These are phyloP conservation scores for maize (Zea mays) DNA, from an alignment of 176 grass and related monocot genomes.

Conservation along the genomic window Zm-B73-REFERENCE-NAM-5.0 NC_050098.1:22442001-22442500, in stretches of 20 bases:
- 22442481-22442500: neutral
- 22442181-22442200: conserved; percentile 53
- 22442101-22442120: neutral
- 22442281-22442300: too few species aligned
- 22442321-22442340: neutral
- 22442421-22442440: conserved; percentile 43
- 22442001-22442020: conserved; percentile 63
- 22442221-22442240: conserved; percentile 47
- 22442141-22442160: conserved; percentile 46
- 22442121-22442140: conserved; percentile 36
- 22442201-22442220: conserved; percentile 61
- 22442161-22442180: conserved; percentile 26
- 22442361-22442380: conserved; percentile 55
- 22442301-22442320: neutral
- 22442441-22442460: conserved; percentile 58
- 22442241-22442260: neutral
- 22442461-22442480: conserved; percentile 16
- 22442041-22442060: neutral
- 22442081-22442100: conserved; percentile 1
- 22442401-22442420: conserved; percentile 22
- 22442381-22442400: conserved; percentile 32
- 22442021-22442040: conserved; percentile 57
- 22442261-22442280: neutral
- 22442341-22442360: neutral
- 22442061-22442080: neutral